Base-by-base conservation (phyloP, 1,139 yeast genomes). In the Debaryomycetaceae sp. region DNA sequence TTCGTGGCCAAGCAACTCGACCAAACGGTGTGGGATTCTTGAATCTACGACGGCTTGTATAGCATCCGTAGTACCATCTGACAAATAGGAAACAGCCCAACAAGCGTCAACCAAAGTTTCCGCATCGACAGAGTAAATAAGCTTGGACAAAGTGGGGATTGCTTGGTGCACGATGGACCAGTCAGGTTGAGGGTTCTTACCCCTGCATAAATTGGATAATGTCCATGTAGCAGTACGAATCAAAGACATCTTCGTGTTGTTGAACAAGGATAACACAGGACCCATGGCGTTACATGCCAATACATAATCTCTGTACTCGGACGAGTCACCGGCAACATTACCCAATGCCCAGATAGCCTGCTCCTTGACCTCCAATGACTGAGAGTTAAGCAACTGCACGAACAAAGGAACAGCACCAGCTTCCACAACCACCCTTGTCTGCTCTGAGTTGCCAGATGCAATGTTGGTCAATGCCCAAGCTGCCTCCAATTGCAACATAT, bases 261-360 rank as follows among this genome's bases (percentile, higher is more conserved):
- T 81, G 68, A 93, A 87, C 49, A 93, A 74, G 30, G 80, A 75
- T 58, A 93, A 76, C 47, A 93, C 87, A 6, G 97, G 97, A 49
- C 81, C 85, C 85, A 93, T 85, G 30, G 98, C 98, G 50, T 87
- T 85, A 58, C 90, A 85, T 39, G 76, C 71, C 56, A 93, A 76
- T 37, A 93, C 99, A 56, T 78, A 84, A 68, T 93, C 98, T 70
- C 99, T 82, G 74, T 85, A 89, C 45, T 76, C 76, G 14, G 97
- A 79, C 20, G 96, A 87, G 65, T 93, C 99, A 67, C 99, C 99
- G 30, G 99, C 98, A 65, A 93, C 97, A 65, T 93, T 95, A 68
- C 99, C 99, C 57, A 93, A 75, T 35, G 99, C 99, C 99, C 99
- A 93, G 56, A 93, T 93, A 20, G 98, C 98, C 72, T 93, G 99